Base-by-base conservation (phyloP, 2,329 filamentous ascomycete species). In the Rasamsonia emersonii region DNA sequence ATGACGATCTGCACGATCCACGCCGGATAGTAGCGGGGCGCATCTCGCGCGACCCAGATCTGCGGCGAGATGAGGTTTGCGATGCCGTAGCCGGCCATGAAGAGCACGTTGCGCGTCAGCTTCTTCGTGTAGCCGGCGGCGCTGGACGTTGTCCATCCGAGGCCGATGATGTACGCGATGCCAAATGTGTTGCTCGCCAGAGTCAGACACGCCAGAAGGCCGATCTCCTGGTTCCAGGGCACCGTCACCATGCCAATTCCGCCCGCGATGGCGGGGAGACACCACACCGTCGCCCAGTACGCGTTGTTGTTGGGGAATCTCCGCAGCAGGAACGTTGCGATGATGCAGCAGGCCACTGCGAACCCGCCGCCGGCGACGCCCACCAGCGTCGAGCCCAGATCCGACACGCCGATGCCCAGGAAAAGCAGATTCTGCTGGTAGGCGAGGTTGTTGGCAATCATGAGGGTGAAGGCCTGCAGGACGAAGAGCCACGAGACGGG, bases 361-460 rank as follows among this genome's bases (percentile, higher is more conserved):
- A 61, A 61, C 0, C 50, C 57, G 11, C 59, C 55, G 1, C 57
- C 56, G 0, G 60, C 60, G 0, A 50, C 58, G 0, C 51, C 50
- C 3, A 64, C 59, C 2, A 64, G 52, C 0, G 61, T 64, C 1
- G 61, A 63, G 0, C 57, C 59, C 0, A 63, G 43, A 7, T 46
- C 47, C 3, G 48, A 49, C 7, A 64, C 51, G 0, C 60, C 61
- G 3, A 64, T 46, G 0, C 48, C 46, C 2, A 48, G 46, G 1
- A 47, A 53, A 7, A 64, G 47, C 2, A 64, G 48, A 30, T 58
- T 62, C 30, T 62, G 56, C 36, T 65, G 60, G 29, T 61, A 63
- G 13, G 51, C 50, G 21, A 64, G 46, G 36, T 62, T 64, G 35
- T 64, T 62, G 2, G 53, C 48, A 29, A 53, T 44, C 46, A 44